Conservation (phyloP, 257 asterid species). For the Primulina tabacum region DNA sequence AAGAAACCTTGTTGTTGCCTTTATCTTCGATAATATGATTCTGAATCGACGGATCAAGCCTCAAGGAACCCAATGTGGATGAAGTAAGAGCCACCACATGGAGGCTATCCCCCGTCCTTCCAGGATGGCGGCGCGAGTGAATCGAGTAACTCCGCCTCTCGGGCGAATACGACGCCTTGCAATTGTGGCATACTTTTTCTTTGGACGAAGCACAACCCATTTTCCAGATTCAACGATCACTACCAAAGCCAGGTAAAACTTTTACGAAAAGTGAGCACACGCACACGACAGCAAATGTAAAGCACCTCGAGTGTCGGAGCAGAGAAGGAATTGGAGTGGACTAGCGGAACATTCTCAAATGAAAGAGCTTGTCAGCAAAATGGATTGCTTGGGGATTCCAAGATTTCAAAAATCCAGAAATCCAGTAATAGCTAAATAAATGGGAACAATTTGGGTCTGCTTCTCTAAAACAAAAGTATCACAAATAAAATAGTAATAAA, state of each 20-base stretch:
- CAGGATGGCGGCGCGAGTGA: conserved; percentile 50
- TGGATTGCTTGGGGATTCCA: conserved; percentile 36
- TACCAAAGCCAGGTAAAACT: conserved; percentile 1
- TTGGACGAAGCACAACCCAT: conserved; percentile 95
- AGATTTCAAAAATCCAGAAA: conserved; percentile 20
- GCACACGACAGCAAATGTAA: conserved; percentile 8
- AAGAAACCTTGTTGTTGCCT: conserved; percentile 26
- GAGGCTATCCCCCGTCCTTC: conserved; percentile 39
- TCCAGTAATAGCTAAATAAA: conserved; percentile 3
- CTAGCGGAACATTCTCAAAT: conserved; percentile 43
- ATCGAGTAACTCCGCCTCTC: conserved; percentile 77
- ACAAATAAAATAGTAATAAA: conserved; percentile 6
- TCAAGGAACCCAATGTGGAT: conserved; percentile 74
- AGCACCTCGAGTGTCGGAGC: neutral
- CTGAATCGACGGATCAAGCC: conserved; percentile 55
- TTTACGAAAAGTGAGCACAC: neutral
- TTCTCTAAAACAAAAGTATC: neutral
- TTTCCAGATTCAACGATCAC: neutral
- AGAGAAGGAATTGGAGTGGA: conserved; percentile 33
- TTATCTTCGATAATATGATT: conserved; percentile 19
- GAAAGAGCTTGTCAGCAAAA: conserved; percentile 33
- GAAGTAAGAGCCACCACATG: conserved; percentile 82
- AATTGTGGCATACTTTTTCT: conserved; percentile 57
- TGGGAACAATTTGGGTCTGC: conserved; percentile 32
- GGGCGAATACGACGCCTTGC: conserved; percentile 55